phyloP scores from a whole-genome alignment of 2,329 filamentous ascomycete genomes.

The Zymoseptoria pseudotritici region DNA sequence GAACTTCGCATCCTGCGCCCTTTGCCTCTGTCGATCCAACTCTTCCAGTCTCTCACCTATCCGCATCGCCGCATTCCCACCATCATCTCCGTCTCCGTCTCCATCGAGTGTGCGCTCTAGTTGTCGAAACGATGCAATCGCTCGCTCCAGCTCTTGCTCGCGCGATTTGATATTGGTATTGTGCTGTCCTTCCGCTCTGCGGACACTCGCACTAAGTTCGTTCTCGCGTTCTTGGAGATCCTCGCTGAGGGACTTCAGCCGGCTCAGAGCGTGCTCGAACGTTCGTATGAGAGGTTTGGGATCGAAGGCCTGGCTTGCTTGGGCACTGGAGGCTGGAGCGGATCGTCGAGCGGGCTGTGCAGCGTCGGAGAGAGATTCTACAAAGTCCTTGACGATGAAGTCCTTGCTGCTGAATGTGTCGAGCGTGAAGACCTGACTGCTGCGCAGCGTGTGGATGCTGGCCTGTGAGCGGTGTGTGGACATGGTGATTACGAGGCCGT shows the following conservation, averaged over 20 bases:
- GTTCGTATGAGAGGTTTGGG: slow-evolving; percentile 93
- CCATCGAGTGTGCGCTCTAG: slow-evolving; percentile 71
- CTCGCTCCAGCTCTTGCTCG: slow-evolving; percentile 81
- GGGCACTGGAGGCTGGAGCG: slow-evolving; percentile 39
- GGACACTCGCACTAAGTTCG: slow-evolving; percentile 80
- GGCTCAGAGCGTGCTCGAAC: slow-evolving; percentile 71
- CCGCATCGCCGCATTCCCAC: slow-evolving; percentile 85
- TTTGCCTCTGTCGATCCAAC: slow-evolving; percentile 80
- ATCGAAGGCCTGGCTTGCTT: slow-evolving; percentile 56
- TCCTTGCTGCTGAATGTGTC: slow-evolving; percentile 65
- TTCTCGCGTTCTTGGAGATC: slow-evolving; percentile 87
- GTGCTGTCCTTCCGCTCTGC: slow-evolving; percentile 85
- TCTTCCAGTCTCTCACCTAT: slow-evolving; percentile 93
- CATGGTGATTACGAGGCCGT: background rate
- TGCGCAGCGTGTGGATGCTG: slow-evolving; percentile 25
- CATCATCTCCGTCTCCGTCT: slow-evolving; percentile 47
- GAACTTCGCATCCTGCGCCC: slow-evolving; percentile 89
- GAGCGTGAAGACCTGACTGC: slow-evolving; percentile 58
- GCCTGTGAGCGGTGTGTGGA: slow-evolving; percentile 28
- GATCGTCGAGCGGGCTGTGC: slow-evolving; percentile 76
- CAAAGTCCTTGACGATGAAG: slow-evolving; percentile 97
- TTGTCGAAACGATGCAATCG: slow-evolving; percentile 84
- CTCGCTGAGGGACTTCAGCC: slow-evolving; percentile 64
- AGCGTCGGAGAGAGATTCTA: slow-evolving; percentile 83
- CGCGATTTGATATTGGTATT: slow-evolving; percentile 83